Evolutionary conservation across 2,329 filamentous ascomycete species (phyloP), one percentile per base, ranked within the genome.

Genomic region (Colletotrichum incanum): DNA sequence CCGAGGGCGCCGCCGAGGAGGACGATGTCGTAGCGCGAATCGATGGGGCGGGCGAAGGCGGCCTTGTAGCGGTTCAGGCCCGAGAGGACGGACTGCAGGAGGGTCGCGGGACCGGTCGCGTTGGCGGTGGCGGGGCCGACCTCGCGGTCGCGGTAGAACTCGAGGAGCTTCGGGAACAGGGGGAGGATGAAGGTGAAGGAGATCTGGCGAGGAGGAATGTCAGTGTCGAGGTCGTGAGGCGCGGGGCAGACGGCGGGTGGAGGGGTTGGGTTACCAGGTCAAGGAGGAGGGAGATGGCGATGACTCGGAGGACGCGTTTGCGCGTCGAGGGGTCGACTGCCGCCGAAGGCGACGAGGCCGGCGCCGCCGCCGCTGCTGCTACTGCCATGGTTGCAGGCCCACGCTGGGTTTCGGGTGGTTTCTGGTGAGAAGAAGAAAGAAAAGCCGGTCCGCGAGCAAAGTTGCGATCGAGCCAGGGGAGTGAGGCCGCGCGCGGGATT

Each of bases 131-230:
- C 78, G 31, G 87, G 84, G 52, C 54, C 65, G 50, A 89, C 88
- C 83, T 98, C 95, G 82, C 92, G 91, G 80, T 94, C 92, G 83
- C 94, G 94, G 86, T 98, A 99, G 89, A 98, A 98, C 78, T 97
- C 93, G 82, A 98, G 93, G 55, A 99, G 92, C 71, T 95, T 95
- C 9, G 95, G 96, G 81, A 98, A 99, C 45, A 99, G 90, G 0
- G 96, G 96, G 11, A 99, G 92, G 80, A 98, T 98, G 81, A 99
- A 98, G 39, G 96, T 99, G 82, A 99, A 99, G 67, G 96, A 98
- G 78, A 98, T 94, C 96, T 98, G 74, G 41, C 26, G 11, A 45
- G 26, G 60, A 69, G 8, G 9, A 39, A 56, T 55, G 66, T 70
- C 55, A 76, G 66, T 41, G 11, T 16, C 45, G 16, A 39, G 11